Base-by-base conservation (phyloP, 192 early-diverging fungal species). In the Endogone sp. region DNA sequence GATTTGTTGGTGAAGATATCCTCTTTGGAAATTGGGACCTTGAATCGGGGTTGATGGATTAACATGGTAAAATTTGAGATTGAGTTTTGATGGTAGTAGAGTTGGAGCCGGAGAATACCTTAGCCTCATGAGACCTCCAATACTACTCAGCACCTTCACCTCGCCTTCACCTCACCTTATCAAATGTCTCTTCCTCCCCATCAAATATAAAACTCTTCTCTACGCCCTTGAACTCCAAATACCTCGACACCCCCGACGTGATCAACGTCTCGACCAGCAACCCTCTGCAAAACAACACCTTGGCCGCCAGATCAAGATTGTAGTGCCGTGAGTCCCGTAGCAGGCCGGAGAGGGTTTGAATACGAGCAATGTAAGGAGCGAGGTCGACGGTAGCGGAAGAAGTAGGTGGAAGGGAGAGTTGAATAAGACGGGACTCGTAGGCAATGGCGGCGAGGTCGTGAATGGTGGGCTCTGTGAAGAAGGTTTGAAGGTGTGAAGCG, bases 21-120 rank as follows among this genome's bases (percentile, higher is more conserved):
- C 71, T 95, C 95, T 74, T 95, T 97, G 58, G 91, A 90, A 22
- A 88, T 84, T 0, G 96, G 96, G 3, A 95, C 92, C 77, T 88
- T 74, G 37, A n/a, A n/a, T n/a, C n/a, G n/a, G n/a, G n/a, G n/a
- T n/a, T n/a, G n/a, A n/a, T n/a, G n/a, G n/a, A n/a, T n/a, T n/a
- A n/a, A n/a, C n/a, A n/a, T n/a, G n/a, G n/a, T n/a, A n/a, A n/a
- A n/a, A n/a, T n/a, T n/a, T n/a, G n/a, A n/a, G n/a, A n/a, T n/a
- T n/a, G n/a, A n/a, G n/a, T n/a, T n/a, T n/a, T n/a, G n/a, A n/a
- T n/a, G n/a, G n/a, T n/a, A n/a, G n/a, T n/a, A n/a, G n/a, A n/a
- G n/a, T n/a, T n/a, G n/a, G n/a, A n/a, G n/a, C n/a, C n/a, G n/a
- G n/a, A n/a, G n/a, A n/a, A n/a, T n/a, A n/a, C n/a, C n/a, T n/a